These are phyloP conservation scores for Mariannaea sp. DNA, from an alignment of 2,329 filamentous ascomycete genomes.

Conservation along the genomic window DNA sequence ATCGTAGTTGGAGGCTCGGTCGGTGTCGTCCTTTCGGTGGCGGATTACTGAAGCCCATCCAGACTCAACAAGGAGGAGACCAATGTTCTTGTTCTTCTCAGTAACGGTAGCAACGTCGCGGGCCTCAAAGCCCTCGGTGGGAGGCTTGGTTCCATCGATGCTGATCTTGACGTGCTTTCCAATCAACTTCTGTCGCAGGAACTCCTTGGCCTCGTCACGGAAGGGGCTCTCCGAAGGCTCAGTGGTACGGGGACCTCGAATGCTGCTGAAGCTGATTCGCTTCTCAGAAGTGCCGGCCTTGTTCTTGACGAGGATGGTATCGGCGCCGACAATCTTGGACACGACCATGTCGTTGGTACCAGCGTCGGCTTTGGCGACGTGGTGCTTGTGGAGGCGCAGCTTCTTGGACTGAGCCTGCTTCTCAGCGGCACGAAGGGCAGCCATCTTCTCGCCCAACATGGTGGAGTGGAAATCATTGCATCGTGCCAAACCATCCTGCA, in stretches of 20 bases:
- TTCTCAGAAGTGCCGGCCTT: constrained; percentile 82
- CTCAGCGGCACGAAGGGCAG: constrained; percentile 81
- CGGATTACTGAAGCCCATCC: constrained; percentile 94
- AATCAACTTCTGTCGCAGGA: constrained; percentile 88
- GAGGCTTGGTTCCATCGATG: constrained; percentile 89
- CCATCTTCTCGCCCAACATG: constrained; percentile 88
- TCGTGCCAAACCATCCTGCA: constrained; percentile 85
- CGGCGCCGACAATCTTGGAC: constrained; percentile 82
- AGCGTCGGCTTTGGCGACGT: constrained; percentile 70
- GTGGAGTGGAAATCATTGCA: constrained; percentile 97
- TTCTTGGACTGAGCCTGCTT: constrained; percentile 79
- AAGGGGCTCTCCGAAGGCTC: constrained; percentile 89
- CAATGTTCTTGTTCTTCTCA: constrained; percentile 84
- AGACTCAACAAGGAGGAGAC: constrained; percentile 82
- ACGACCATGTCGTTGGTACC: constrained; percentile 80
- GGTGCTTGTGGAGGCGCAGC: constrained; percentile 79
- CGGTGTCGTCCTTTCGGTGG: constrained; percentile 92
- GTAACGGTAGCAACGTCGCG: constrained; percentile 91
- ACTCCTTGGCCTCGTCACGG: constrained; percentile 93
- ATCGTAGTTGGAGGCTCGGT: constrained; percentile 93
- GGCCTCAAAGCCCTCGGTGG: constrained; percentile 88
- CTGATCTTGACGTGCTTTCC: constrained; percentile 92
- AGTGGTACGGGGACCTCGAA: constrained; percentile 87
- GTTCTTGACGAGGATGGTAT: constrained; percentile 84
- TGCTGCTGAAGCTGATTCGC: constrained; percentile 88